Base-by-base conservation (phyloP, 148 eudicot species). In the Arctostaphylos glauca region DNA sequence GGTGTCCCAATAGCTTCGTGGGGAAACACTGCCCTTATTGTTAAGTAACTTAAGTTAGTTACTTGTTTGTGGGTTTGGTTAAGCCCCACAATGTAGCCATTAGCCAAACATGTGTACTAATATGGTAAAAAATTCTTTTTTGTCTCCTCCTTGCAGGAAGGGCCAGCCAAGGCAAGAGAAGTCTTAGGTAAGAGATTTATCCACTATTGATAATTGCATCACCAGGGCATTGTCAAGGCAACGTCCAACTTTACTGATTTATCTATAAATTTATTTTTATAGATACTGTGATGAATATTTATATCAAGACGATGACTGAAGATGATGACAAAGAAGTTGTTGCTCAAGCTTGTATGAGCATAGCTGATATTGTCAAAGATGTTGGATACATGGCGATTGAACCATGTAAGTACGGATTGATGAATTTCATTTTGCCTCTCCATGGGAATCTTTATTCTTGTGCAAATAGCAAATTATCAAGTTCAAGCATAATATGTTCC, bases 301-400 rank as follows among this genome's bases (percentile, higher is more conserved):
- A 90, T 89, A 86, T 92, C 70, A 96, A 92, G 81, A 88, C 95
- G 56, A 94, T 96, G 94, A 84, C 84, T 14, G 97, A 94, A 77
- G 99, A 96, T 87, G 97, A 96, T 86, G 98, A 94, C 88, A 94
- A 96, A 84, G 98, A 96, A 90, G 99, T 96, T 81, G 99, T 94
- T 78, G 98, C 98, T 86, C 97, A 93, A 89, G 91, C 97, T 87
- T 96, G 99, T 86, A 89, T 90, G 84, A 87, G 91, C 72, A 84
- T 88, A 83, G 94, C 94, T 82, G 97, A 94, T 84, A 90, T 93
- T 74, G 50, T 92, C 54, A 92, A 88, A 83, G 97, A 93, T 78
- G 81, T 89, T 83, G 96, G 97, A 83, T 94, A 87, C 85, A 47
- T 84, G 71, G 93, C 93, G 64, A 83, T 94, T 70, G 98, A 96